A percentile compares a stretch with the other conserved stretches of the same genome.
phyloP scores from a whole-genome alignment of 352 stramenopile genomes.

The Albugo laibachii region DNA sequence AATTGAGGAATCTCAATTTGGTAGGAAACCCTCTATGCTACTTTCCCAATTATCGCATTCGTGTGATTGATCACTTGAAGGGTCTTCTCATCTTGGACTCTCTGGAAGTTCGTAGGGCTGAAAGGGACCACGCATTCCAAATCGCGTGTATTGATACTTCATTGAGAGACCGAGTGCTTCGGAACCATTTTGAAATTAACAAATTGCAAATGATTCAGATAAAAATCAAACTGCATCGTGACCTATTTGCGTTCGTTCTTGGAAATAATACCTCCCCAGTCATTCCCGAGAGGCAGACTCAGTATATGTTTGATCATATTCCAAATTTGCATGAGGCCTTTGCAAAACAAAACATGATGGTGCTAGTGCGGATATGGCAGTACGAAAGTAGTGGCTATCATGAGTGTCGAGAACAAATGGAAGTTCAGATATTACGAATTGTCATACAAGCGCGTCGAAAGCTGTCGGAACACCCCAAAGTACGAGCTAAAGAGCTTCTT shows the following conservation, averaged over 20 bases:
- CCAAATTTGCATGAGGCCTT: slow-evolving; percentile 18
- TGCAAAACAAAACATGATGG: not conserved
- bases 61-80: slow-evolving; percentile 22
- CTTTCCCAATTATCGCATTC: slow-evolving; percentile 46
- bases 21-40: slow-evolving; percentile 54
- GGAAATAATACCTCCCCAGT: not conserved
- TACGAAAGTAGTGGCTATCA: slow-evolving; percentile 17
- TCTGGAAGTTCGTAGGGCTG: slow-evolving; percentile 28
- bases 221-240: slow-evolving; percentile 25
- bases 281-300: no score
- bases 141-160: slow-evolving; percentile 36
- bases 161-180: slow-evolving; percentile 21
- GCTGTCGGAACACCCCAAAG: slow-evolving; percentile 30
- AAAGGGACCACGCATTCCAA: slow-evolving; percentile 21
- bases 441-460: slow-evolving; percentile 32
- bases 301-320: slow-evolving; percentile 24
- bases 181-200: slow-evolving; percentile 53
- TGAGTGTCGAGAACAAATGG: slow-evolving; percentile 14
- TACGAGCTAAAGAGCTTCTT: slow-evolving; percentile 45
- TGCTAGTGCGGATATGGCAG: slow-evolving; percentile 28
- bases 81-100: slow-evolving; percentile 39
- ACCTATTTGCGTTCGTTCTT: slow-evolving; percentile 37
- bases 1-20: slow-evolving; percentile 45
- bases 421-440: slow-evolving; percentile 45
- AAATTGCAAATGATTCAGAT: slow-evolving; percentile 31